Evolutionary conservation across 176 grass and related monocot genomes (phyloP), one percentile per base, ranked within the genome.

Genomic region (Triticum turgidum): DNA sequence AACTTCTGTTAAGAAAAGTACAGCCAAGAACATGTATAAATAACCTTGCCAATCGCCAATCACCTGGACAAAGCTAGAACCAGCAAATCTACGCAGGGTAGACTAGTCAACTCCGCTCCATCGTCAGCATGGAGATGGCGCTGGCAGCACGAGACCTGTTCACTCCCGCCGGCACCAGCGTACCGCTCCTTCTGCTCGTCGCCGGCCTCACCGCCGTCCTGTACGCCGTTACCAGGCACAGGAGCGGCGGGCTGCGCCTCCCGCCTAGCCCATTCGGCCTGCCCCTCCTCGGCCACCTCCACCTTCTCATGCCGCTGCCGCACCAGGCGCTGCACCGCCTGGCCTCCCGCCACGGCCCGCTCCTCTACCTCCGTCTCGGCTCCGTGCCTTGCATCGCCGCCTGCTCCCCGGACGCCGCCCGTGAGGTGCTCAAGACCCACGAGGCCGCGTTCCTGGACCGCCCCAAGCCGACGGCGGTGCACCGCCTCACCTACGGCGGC

Each of bases 221-320:
- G 49, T 89, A 79, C 72, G 17, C 9, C 30, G 62, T 89, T 34
- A 76, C 47, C 66, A 15, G 61, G 4, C 42, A 21, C 47, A 1
- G 71, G 18, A 0, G 41, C 20, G 9, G 35, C 54, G 76, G 42
- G 14, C 80, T 70, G 2, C 90, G 68, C 62, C 81, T 91, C 52
- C 84, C 89, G 5, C 88, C 95, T 20, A 90, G 91, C 89, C 91
- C 93, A 3, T 73, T 73, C 38, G 89, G 81, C 3, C 86, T 94
- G n/a, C 95, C 95, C n/a, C 49, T 98, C 17, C 73, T 98, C 7
- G 95, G 95, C 72, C 95, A 95, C 73, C 91, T 98, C 59, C 91
- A 98, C 89, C 95, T 93, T 17, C 93, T 95, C 8, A 76, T 73
- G 0, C 91, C 87, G 9, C 87, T 95, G 3, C 92, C 91, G 0